Evolutionary conservation across 176 grass and related monocot species (phyloP), one percentile per base, ranked within the genome.

Genomic region (Zea luxurians): DNA sequence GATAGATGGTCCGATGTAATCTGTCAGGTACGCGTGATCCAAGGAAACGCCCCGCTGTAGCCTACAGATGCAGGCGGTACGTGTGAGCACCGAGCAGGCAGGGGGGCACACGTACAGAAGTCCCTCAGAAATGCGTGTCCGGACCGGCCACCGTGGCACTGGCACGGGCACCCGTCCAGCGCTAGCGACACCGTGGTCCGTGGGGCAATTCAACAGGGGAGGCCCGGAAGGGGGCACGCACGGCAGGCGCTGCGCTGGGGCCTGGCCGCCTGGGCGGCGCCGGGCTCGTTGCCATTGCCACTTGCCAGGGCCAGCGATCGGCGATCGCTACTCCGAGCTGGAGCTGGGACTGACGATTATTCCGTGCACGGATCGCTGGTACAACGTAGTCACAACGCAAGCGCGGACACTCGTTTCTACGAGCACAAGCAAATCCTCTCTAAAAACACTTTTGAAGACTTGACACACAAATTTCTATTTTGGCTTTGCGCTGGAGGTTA

Each of bases 1-100:
- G 61, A 78, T 78, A 52, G 75, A 64, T 40, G 61, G 46, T 35
- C 17, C 37, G 46, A 73, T 43, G 70, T 65, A 48, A 74, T 44
- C 61, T 61, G 70, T 74, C 64, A 87, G 52, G 68, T 41, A 8
- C 61, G 67, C 85, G 59, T 78, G 85, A 82, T 82, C 79, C 79
- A 82, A 82, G 66, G 79, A 76, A 77, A 48, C 73, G 48, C 48
- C 16, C 34, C 6, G 40, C 55, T 49, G 77, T 38, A 13, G 77
- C 48, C 27, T 42, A 68, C 57, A 37, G 79, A 7, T 12, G 79
- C 68, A 16, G 68, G 8, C 68, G 20, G 85, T 64, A 82, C 79
- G 57, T 21, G 18, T 34, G 48, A 15, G 73, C 49, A 34, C n/a
- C 27, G 27, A 60, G 68, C 78, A 70, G 10, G 52, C 11, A 44